Evolutionary conservation across 169 alveolate species (phyloP).

Genomic region (Eimeria falciformis): DNA sequence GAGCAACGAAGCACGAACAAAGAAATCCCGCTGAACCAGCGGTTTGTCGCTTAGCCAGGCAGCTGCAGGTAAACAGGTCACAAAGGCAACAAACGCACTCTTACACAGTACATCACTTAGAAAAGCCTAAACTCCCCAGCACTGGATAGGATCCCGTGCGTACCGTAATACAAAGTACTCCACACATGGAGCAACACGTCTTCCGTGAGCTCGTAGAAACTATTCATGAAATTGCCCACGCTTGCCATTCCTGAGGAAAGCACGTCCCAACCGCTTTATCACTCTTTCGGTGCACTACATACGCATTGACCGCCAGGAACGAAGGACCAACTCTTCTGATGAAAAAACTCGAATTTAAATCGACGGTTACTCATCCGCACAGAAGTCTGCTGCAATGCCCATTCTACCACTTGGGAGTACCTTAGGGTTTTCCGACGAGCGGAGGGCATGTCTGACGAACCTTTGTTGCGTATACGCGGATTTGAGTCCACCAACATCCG

Average conservation of each 20-base stretch:
- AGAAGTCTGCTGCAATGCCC: too few relatives aligned
- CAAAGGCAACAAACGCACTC: not conserved
- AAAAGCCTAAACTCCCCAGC: too few relatives aligned
- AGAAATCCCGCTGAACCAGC: slow-evolving; percentile 61
- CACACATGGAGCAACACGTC: not conserved
- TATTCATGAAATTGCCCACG: not conserved
- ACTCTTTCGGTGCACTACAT: too few relatives aligned
- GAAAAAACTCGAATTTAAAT: too few relatives aligned
- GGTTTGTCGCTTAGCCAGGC: slow-evolving; percentile 75
- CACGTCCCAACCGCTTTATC: not conserved
- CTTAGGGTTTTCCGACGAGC: too few relatives aligned
- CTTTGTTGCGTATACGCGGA: slow-evolving; percentile 19
- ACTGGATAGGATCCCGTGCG: too few relatives aligned
- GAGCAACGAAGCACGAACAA: slow-evolving; percentile 51
- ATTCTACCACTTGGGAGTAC: too few relatives aligned
- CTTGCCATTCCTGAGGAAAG: slow-evolving; percentile 28
- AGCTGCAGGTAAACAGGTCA: not conserved
- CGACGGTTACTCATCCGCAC: too few relatives aligned
- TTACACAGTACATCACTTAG: not conserved
- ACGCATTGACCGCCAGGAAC: too few relatives aligned
- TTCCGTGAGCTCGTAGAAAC: not conserved
- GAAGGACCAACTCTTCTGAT: too few relatives aligned
- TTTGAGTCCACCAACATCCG: slow-evolving; percentile 18
- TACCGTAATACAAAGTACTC: slow-evolving; percentile 11
- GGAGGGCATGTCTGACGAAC: not conserved